Conservation (phyloP, 2,329 filamentous ascomycete genomes). For the Harringtonia lauricola region DNA sequence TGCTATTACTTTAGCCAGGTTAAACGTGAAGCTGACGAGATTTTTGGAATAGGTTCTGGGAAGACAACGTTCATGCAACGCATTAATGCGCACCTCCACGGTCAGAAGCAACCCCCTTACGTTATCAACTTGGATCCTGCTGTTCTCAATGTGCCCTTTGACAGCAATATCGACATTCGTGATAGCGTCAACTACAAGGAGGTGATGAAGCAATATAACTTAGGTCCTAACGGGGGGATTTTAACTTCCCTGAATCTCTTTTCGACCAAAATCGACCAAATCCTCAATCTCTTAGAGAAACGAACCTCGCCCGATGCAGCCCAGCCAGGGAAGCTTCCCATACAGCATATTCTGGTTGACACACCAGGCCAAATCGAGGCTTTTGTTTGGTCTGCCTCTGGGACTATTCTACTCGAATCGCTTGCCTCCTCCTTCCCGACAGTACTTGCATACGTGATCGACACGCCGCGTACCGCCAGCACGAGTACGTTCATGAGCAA, state of each 20-base stretch:
- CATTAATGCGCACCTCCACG: conserved; percentile 87
- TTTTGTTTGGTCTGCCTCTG: conserved; percentile 95
- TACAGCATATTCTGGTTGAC: conserved; percentile 82
- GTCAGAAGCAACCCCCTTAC: conserved; percentile 71
- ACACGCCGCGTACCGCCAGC: conserved; percentile 84
- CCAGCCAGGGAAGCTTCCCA: conserved; percentile 48
- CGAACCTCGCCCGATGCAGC: conserved; percentile 55
- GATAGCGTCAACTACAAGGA: conserved; percentile 99
- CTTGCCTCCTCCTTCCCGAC: conserved; percentile 92
- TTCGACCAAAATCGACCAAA: conserved; percentile 95
- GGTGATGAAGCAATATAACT: conserved; percentile 98
- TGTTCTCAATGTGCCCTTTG: conserved; percentile 85
- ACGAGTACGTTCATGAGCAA: conserved; percentile 99
- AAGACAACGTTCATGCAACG: conserved; percentile 99
- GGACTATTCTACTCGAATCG: conserved; percentile 85
- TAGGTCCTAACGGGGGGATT: conserved; percentile 94
- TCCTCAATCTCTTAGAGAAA: conserved; percentile 82
- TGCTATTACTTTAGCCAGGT: too few species aligned
- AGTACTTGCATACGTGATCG: conserved; percentile 93
- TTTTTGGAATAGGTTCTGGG: conserved; percentile 55
- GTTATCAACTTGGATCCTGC: conserved; percentile 96
- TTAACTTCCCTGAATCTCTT: conserved; percentile 93
- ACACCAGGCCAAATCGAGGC: conserved; percentile 98
- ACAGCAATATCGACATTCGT: conserved; percentile 96
- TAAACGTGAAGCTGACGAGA: neutral